A percentile compares a stretch with the other conserved stretches of the same genome.
Conservation (phyloP, 2,329 filamentous ascomycete species). For the Orbilia blumenaviensis region DNA sequence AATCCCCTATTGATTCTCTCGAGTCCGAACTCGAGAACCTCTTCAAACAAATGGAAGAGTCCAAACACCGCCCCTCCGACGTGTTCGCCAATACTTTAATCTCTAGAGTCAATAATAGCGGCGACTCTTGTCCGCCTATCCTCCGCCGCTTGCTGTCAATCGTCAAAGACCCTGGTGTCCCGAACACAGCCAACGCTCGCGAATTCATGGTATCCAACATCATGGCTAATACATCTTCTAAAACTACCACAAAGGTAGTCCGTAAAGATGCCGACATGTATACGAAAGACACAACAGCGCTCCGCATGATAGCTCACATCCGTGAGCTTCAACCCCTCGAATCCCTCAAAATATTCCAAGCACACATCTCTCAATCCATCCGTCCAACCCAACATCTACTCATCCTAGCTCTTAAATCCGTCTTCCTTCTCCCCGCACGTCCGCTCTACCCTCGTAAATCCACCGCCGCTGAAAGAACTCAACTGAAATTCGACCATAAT, state of each 20-base stretch:
- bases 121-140: constrained; percentile 10
- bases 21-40: constrained; percentile 42
- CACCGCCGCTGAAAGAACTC: background rate
- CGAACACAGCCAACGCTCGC: constrained; percentile 42
- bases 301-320: constrained; percentile 42
- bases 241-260: constrained; percentile 19
- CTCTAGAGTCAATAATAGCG: constrained; percentile 52
- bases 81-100: constrained; percentile 56
- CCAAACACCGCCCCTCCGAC: constrained; percentile 52
- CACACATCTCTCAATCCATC: constrained; percentile 32
- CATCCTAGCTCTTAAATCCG: constrained; percentile 35
- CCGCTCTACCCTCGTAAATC: background rate
- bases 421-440: constrained; percentile 16
- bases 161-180: constrained; percentile 27
- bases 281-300: constrained; percentile 5
- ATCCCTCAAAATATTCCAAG: constrained; percentile 29
- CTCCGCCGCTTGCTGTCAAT: constrained; percentile 54
- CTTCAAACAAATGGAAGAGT: constrained; percentile 51
- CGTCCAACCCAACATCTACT: constrained; percentile 33
- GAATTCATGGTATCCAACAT: constrained; percentile 51
- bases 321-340: constrained; percentile 43
- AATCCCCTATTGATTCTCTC: constrained; percentile 33
- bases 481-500: constrained; percentile 15
- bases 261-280: constrained; percentile 28
- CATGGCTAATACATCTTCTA: constrained; percentile 36